These are phyloP conservation scores for Gamarada debralockiae DNA, from an alignment of 495 filamentous ascomycete genomes.

Conservation along the genomic window DNA sequence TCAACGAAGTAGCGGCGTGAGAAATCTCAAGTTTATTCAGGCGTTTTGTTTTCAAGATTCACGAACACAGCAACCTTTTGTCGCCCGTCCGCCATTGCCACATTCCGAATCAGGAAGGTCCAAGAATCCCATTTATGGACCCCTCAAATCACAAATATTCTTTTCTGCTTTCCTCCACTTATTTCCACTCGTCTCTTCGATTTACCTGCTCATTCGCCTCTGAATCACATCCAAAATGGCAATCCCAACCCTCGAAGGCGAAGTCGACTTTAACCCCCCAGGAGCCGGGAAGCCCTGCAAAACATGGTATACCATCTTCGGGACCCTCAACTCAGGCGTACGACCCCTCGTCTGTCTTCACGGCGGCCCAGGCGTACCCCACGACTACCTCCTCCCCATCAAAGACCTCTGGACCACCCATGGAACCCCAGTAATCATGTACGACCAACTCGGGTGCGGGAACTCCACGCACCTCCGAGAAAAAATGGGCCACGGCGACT, in stretches of 20 bases:
- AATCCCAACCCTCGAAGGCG: constrained; percentile 21
- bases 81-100: too few relatives aligned
- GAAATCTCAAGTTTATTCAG: too few relatives aligned
- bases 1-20: too few relatives aligned
- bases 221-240: constrained; percentile 32
- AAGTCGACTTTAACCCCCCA: constrained; percentile 29
- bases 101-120: too few relatives aligned
- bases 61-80: too few relatives aligned
- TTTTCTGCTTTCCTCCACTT: too few relatives aligned
- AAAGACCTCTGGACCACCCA: constrained; percentile 24
- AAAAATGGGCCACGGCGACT: constrained; percentile 33
- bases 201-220: constrained; percentile 38
- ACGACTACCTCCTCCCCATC: constrained; percentile 38
- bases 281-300: constrained; percentile 34
- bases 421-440: constrained; percentile 42
- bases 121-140: too few relatives aligned
- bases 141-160: too few relatives aligned
- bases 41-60: too few relatives aligned
- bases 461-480: constrained; percentile 40
- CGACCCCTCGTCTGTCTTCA: constrained; percentile 36
- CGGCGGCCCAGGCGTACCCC: constrained; percentile 39
- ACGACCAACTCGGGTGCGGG: constrained; percentile 51
- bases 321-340: constrained; percentile 26
- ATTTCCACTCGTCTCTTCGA: too few relatives aligned
- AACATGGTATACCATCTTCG: constrained; percentile 43